A percentile compares a stretch with the other conserved stretches of the same genome.
phyloP scores from a whole-genome alignment of 106 monocot species.

The Gastrodia elata region DNA sequence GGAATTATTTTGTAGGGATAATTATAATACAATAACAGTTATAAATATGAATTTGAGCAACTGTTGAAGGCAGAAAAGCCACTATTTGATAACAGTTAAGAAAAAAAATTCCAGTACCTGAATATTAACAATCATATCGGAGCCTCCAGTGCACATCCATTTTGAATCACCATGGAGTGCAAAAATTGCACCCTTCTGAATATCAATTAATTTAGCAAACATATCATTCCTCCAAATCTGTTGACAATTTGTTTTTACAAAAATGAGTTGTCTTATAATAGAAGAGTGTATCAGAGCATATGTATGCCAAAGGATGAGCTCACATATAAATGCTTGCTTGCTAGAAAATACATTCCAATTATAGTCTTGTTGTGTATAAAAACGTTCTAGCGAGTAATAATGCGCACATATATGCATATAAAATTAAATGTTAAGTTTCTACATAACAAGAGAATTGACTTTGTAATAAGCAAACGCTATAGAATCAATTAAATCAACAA shows the following conservation, averaged over 20 bases:
- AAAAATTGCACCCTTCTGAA: constrained; percentile 65
- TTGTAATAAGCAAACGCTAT: neutral
- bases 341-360: neutral
- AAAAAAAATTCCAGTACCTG: constrained; percentile 32
- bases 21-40: neutral
- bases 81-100: neutral
- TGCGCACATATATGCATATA: neutral
- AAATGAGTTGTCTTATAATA: neutral
- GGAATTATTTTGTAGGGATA: neutral
- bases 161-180: constrained; percentile 42
- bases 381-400: neutral
- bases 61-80: neutral
- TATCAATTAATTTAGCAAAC: constrained; percentile 43
- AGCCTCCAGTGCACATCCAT: constrained; percentile 73
- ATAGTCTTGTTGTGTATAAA: no score
- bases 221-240: constrained; percentile 83
- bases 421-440: neutral
- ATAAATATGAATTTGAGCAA: neutral
- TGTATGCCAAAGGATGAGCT: neutral
- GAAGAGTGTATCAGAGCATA: neutral
- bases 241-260: neutral
- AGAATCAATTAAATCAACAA: neutral
- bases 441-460: neutral
- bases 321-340: neutral
- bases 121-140: constrained; percentile 57